These are phyloP conservation scores for Vitis hybrid DNA, from an alignment of 177 flowering plant species.

Conservation along the genomic window DNA sequence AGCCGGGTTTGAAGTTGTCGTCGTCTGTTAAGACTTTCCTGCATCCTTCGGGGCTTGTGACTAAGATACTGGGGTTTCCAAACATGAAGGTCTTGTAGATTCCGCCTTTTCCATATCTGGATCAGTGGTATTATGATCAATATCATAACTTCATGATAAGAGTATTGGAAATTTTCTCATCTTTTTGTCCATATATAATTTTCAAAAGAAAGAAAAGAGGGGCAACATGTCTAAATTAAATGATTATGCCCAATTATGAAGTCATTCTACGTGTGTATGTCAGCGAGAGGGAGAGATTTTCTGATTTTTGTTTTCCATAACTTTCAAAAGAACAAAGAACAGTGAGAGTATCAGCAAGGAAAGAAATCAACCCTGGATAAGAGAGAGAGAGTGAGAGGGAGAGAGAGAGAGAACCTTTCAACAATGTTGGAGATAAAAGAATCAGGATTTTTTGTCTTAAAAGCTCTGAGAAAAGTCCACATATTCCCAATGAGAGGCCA, in stretches of 20 bases:
- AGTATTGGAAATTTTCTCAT: too few species aligned
- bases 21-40: conserved; percentile 69
- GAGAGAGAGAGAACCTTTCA: conserved; percentile 38
- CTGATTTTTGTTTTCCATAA: too few species aligned
- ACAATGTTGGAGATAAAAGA: conserved; percentile 57
- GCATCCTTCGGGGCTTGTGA: conserved; percentile 61
- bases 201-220: too few species aligned
- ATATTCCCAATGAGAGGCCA: conserved; percentile 88
- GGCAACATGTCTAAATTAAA: too few species aligned
- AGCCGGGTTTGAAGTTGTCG: conserved; percentile 65
- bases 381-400: conserved; percentile 15
- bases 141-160: too few species aligned
- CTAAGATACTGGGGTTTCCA: conserved; percentile 71
- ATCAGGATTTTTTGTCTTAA: conserved; percentile 76
- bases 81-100: conserved; percentile 83
- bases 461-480: conserved; percentile 77
- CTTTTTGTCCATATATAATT: too few species aligned
- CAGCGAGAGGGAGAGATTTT: too few species aligned
- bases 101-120: conserved; percentile 63
- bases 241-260: too few species aligned
- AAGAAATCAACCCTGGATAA: neutral
- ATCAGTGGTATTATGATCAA: conserved; percentile 5
- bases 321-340: too few species aligned
- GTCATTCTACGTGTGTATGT: too few species aligned
- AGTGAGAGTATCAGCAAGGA: too few species aligned